Percentiles rank a stretch among this genome's conserved stretches.
Evolutionary conservation across 495 filamentous ascomycete species (phyloP).

Genomic region (Glonium stellatum): DNA sequence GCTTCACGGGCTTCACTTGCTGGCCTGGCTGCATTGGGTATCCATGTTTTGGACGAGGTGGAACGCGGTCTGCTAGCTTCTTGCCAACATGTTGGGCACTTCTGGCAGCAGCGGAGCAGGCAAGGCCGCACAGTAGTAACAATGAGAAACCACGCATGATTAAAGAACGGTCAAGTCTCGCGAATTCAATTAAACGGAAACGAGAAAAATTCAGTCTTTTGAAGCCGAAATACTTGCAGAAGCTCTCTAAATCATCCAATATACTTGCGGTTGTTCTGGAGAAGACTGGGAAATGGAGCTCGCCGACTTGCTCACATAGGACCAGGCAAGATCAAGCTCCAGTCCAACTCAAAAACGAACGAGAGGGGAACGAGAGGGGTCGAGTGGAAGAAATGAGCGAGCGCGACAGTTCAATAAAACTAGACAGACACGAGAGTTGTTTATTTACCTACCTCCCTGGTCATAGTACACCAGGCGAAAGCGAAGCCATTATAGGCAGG

Average conservation of each 20-base stretch:
- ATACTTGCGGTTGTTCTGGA: no score
- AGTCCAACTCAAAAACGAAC: not conserved
- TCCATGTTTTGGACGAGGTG: constrained; percentile 7
- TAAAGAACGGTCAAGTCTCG: no score
- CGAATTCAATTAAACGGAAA: no score
- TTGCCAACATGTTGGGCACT: constrained; percentile 28
- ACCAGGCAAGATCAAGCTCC: not conserved
- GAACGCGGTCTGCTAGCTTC: constrained; percentile 2
- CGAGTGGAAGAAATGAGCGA: not conserved
- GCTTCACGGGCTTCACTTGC: constrained; percentile 20
- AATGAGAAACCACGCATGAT: constrained; percentile 23
- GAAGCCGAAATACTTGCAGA: no score
- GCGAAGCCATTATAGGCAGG: not conserved
- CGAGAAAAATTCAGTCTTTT: no score
- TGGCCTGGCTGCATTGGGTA: constrained; percentile 6
- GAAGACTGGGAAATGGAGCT: not conserved
- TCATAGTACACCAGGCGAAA: not conserved
- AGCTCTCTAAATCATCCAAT: no score
- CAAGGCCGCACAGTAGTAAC: constrained; percentile 24
- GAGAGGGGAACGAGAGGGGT: not conserved
- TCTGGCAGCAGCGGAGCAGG: constrained; percentile 20
- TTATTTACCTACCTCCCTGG: not conserved
- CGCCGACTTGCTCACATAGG: not conserved
- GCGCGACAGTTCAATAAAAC: not conserved
- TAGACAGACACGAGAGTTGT: not conserved